Base-by-base conservation (phyloP, 352 stramenopile species). In the Globisporangium yorkense region DNA sequence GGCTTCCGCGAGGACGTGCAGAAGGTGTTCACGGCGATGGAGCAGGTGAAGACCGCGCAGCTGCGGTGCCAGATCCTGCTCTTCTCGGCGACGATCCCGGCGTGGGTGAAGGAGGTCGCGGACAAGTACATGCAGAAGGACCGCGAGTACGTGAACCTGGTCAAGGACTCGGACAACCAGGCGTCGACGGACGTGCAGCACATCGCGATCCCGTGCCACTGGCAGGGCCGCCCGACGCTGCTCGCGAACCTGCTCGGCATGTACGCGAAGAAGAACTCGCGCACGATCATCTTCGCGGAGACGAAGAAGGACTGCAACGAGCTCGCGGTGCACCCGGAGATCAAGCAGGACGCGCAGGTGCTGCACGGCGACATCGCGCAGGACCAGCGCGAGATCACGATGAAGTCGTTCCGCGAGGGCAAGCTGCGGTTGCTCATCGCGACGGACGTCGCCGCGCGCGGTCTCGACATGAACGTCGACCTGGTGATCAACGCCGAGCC, bases 331-430 rank as follows among this genome's bases (percentile, higher is more conserved):
- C 85, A 96, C 69, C 78, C 81, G 10, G 84, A 89, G 67, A 93
- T 94, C 68, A 88, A 92, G 68, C 83, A 87, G 50, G 84, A 95
- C 48, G 78, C 71, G 54, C 87, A 96, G 57, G 88, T 95, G 8
- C 82, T 99, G 13, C 97, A 99, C 75, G 97, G 97, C 48, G 97
- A 99, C 75, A 98, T 99, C 66, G 89, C 89, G 10, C 89, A 97
- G 68, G 94, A 97, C 61, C 96, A 99, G 80, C 95, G 97, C 66
- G 97, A 99, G 70, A 89, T 93, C 18, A 99, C 96, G 31, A 96
- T 99, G 71, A 92, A 97, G 65, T 93, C 95, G 4, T 99, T 99
- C 85, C 89, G 96, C 40, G 83, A 97, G 12, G 96, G 96, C 54
- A 82, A 86, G 35, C 89, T 99, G 65, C 92, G 95, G 66, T 80